Conservation (phyloP, 441 rosid genomes). For the Populus hybrid region DNA sequence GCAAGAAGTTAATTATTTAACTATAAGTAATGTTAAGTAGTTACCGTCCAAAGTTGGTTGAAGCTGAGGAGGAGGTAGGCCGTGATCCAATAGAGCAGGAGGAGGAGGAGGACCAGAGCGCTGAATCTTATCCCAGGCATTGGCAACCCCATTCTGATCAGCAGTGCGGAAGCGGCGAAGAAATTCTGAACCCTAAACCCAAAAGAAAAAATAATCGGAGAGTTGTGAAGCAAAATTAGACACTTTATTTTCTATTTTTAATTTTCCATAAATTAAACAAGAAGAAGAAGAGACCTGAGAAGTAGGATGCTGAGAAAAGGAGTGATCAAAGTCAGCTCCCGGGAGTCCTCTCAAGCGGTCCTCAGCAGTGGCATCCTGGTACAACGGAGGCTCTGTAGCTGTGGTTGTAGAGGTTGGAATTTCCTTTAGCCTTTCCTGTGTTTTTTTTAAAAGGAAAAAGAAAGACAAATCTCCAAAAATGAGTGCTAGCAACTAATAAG, state of each 20-base stretch:
- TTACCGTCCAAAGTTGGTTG: conserved; percentile 70
- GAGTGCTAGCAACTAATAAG: background rate
- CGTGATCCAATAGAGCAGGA: conserved; percentile 32
- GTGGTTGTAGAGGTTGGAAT: conserved; percentile 55
- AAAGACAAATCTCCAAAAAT: background rate
- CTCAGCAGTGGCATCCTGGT: conserved; percentile 30
- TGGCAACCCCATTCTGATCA: conserved; percentile 61
- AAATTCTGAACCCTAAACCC: conserved; percentile 66
- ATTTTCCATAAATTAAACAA: background rate
- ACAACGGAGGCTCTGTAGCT: conserved; percentile 46
- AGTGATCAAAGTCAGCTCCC: conserved; percentile 73
- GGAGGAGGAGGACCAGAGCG: conserved; percentile 15
- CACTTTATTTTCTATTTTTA: background rate
- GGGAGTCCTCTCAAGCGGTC: conserved; percentile 64
- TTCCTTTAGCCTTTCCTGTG: conserved; percentile 84
- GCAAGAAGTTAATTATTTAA: background rate
- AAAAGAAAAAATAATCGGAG: background rate
- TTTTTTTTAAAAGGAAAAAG: background rate
- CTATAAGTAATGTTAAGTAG: background rate
- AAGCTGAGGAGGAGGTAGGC: conserved; percentile 29
- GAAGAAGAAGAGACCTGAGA: conserved; percentile 51
- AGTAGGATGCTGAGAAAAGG: conserved; percentile 45
- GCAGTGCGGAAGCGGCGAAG: conserved; percentile 57
- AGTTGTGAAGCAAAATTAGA: background rate
- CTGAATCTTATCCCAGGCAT: conserved; percentile 85